These are phyloP conservation scores for Barnettozyma wickerhamii DNA, from an alignment of 805 yeast species.

Conservation along the genomic window DNA sequence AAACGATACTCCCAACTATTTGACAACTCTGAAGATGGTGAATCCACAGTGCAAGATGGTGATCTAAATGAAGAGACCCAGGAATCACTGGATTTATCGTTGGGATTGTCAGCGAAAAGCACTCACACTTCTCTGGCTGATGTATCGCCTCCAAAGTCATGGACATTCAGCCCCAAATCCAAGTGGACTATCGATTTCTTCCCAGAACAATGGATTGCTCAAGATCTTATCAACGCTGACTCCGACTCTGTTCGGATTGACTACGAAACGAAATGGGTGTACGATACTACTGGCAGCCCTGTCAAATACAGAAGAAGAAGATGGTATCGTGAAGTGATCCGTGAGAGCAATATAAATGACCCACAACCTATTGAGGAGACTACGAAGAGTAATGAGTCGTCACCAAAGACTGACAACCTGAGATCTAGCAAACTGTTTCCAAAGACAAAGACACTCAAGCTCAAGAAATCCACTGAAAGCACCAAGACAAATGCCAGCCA, in stretches of 20 bases:
- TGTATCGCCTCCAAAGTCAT: slow-evolving; percentile 54
- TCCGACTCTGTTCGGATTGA: slow-evolving; percentile 55
- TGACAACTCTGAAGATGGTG: slow-evolving; percentile 24
- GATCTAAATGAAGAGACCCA: not conserved
- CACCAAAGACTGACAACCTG: no score
- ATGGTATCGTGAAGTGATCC: slow-evolving; percentile 48
- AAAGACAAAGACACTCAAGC: not conserved
- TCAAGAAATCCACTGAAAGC: not conserved
- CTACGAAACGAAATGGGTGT: slow-evolving; percentile 81
- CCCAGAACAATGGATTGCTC: slow-evolving; percentile 60
- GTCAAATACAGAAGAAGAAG: slow-evolving; percentile 55
- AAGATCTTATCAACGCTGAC: slow-evolving; percentile 34
- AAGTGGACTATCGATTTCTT: slow-evolving; percentile 67
- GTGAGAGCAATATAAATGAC: slow-evolving; percentile 20
- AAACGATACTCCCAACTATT: slow-evolving; percentile 39
- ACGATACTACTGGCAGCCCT: slow-evolving; percentile 41
- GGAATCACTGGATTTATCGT: not conserved
- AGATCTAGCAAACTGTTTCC: no score
- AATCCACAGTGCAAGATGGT: slow-evolving; percentile 1
- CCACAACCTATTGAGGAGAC: not conserved
- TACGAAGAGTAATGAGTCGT: no score
- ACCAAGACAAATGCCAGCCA: not conserved
- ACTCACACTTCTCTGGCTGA: slow-evolving; percentile 23
- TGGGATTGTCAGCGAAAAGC: not conserved
- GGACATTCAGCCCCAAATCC: slow-evolving; percentile 42